A percentile compares a stretch with the other conserved stretches of the same genome.
These are phyloP conservation scores for Echinochloa phyllopogon DNA, from an alignment of 176 grass and related monocot genomes.

Conservation along the genomic window DNA sequence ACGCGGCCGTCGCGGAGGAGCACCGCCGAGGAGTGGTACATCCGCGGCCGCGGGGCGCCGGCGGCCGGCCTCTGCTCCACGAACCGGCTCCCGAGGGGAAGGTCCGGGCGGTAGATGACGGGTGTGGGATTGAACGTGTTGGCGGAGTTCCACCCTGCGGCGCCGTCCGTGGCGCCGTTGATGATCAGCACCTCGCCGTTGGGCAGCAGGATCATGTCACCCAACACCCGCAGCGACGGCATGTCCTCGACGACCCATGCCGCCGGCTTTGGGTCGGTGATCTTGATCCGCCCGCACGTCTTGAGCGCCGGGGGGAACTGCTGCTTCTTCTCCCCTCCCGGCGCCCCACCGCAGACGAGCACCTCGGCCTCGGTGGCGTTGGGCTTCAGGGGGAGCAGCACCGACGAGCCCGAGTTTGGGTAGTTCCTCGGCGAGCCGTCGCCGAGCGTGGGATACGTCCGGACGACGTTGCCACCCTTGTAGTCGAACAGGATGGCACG, in stretches of 20 bases:
- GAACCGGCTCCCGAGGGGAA: constrained; percentile 32
- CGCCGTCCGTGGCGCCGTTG: constrained; percentile 68
- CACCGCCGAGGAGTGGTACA: constrained; percentile 72
- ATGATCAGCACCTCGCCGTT: constrained; percentile 70
- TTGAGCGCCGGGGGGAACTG: constrained; percentile 23
- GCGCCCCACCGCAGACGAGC: constrained; percentile 77
- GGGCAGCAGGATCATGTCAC: constrained; percentile 79
- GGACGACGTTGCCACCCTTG: constrained; percentile 48
- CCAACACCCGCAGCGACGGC: constrained; percentile 79
- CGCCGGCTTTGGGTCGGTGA: constrained; percentile 52
- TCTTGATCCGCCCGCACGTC: constrained; percentile 79
- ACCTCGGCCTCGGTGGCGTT: constrained; percentile 58
- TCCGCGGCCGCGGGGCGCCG: constrained; percentile 48
- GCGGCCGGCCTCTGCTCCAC: constrained; percentile 39
- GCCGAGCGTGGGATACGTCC: constrained; percentile 49
- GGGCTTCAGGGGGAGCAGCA: constrained; percentile 66
- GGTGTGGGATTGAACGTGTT: constrained; percentile 39
- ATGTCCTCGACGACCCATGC: constrained; percentile 66
- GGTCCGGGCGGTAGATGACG: constrained; percentile 54
- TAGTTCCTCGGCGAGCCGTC: constrained; percentile 62
- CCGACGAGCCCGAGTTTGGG: constrained; percentile 71
- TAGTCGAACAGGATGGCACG: constrained; percentile 67
- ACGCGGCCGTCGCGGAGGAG: constrained; percentile 77
- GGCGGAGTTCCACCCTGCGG: constrained; percentile 61
- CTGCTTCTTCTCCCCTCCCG: background rate